phyloP scores from a whole-genome alignment of 257 asterid species.

The Solanum ossicruentum region DNA sequence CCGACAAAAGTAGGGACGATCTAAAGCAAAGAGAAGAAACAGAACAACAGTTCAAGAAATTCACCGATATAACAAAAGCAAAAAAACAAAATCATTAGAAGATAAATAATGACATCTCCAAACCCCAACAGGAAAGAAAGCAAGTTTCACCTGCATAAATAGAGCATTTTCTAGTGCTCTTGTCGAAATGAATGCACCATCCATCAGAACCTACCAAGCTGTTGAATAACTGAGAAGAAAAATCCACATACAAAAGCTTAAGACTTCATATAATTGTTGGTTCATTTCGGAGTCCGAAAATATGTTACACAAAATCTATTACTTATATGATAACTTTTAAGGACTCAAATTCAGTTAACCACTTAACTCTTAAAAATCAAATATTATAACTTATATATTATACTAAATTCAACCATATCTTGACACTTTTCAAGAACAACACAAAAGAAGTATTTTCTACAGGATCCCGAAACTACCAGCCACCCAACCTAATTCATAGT shows the following conservation, averaged over 20 bases:
- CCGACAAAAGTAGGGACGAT: slow-evolving; percentile 85
- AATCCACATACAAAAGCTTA: not conserved
- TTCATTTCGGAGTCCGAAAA: not conserved
- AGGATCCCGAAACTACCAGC: not conserved
- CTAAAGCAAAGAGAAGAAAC: slow-evolving; percentile 7
- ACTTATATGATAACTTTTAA: not conserved
- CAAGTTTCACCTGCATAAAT: slow-evolving; percentile 55
- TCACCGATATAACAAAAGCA: not conserved
- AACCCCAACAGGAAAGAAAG: not conserved
- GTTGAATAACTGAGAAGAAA: slow-evolving; percentile 37
- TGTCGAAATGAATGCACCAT: slow-evolving; percentile 84
- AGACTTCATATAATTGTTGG: not conserved
- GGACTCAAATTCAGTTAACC: too few species aligned
- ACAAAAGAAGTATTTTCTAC: not conserved
- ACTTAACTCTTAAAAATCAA: not conserved
- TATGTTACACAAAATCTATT: not conserved
- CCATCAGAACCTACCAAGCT: slow-evolving; percentile 91
- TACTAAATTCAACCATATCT: not conserved
- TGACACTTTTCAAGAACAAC: not conserved
- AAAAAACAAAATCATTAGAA: not conserved
- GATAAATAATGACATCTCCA: not conserved
- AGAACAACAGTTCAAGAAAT: not conserved
- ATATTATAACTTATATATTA: not conserved
- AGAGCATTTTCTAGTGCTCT: slow-evolving; percentile 64
- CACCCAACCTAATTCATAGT: not conserved